Conservation (phyloP, 176 grass and related monocot genomes). For the Typha latifolia region DNA sequence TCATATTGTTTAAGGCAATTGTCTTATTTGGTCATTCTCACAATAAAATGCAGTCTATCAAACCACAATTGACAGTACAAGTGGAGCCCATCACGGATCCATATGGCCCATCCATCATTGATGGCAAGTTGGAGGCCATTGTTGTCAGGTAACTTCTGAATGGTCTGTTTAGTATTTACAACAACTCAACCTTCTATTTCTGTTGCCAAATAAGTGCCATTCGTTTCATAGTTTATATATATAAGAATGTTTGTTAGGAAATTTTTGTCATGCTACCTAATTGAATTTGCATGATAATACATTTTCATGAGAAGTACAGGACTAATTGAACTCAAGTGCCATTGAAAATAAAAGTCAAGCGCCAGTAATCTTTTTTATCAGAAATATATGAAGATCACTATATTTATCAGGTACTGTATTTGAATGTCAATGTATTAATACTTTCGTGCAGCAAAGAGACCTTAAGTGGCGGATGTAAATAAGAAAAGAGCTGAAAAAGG, state of each 20-base stretch:
- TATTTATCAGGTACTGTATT: not conserved
- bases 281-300: too few species aligned
- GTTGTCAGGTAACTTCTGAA: slow-evolving; percentile 42
- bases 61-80: slow-evolving; percentile 47
- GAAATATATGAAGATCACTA: not conserved
- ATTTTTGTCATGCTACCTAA: too few species aligned
- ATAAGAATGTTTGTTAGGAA: too few species aligned
- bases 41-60: slow-evolving; percentile 32
- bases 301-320: too few species aligned
- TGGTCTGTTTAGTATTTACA: not conserved
- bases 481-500: slow-evolving; percentile 51
- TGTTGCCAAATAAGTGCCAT: too few species aligned
- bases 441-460: slow-evolving; percentile 55
- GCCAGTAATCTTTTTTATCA: too few species aligned
- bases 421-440: slow-evolving; percentile 8
- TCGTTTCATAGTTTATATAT: too few species aligned
- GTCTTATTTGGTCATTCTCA: not conserved
- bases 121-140: slow-evolving; percentile 56
- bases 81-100: slow-evolving; percentile 63
- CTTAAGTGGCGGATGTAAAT: slow-evolving; percentile 45
- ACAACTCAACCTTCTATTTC: slow-evolving; percentile 8
- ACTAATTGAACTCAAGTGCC: too few species aligned
- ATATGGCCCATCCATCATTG: slow-evolving; percentile 55
- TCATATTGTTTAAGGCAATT: not conserved
- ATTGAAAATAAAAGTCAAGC: not conserved